Base-by-base conservation (phyloP, 129 eudicot genomes). In the Cynara cardunculus region DNA sequence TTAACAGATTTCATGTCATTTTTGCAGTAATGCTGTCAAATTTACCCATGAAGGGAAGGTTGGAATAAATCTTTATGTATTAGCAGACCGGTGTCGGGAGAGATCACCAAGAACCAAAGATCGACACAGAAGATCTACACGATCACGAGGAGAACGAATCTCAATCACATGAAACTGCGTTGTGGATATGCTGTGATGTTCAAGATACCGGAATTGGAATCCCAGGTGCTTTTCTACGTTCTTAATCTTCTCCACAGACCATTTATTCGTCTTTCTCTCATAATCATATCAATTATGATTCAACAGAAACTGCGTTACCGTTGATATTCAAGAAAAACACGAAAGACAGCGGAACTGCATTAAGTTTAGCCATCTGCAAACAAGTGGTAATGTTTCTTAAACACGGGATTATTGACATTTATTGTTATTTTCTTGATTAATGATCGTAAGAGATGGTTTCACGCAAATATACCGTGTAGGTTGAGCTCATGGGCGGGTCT, bases 341-440 rank as follows among this genome's bases (percentile, higher is more conserved):
- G 94, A 91, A 93, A 91, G 94, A 93, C 78, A 96, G 98, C 32
- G 96, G 96, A 75, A 93, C 96, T 19, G 98, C 94, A 76, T 83
- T 93, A 71, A 96, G 98, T 81, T 85, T 93, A 7, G 94, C 98
- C 35, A 89, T 93, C 69, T 91, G 98, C 81, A 93, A 93, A 88
- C 96, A 91, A 79, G 81, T 93, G 98, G 96, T 93, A 85, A 71
- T 71, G 22, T 82, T 56, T 56, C 16, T 11, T 41, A 18, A 19
- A 56, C 25, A n/a, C 53, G 3, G 16, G 53, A 41, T 41, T 41
- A 41, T 41, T 10, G 11, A 41, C 16, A 10, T 41, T 41, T 41
- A 41, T 41, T 3, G 53, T 41, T 41, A 41, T 41, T 41, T 41
- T 41, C 53, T 41, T 41, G 53, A 11, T 41, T 11, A 41, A 32